These are phyloP conservation scores for Hansenula sp. DNA, from an alignment of 1,139 yeast species.

Conservation along the genomic window DNA sequence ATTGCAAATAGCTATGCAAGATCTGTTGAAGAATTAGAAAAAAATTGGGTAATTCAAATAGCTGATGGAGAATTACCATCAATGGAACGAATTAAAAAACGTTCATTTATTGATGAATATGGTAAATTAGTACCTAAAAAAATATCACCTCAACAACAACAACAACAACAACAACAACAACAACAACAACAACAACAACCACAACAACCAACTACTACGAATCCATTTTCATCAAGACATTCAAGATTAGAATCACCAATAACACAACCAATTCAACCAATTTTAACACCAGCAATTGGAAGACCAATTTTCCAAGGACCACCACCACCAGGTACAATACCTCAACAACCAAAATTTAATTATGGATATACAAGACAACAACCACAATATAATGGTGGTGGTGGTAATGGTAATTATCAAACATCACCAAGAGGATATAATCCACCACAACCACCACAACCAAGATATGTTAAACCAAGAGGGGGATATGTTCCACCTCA, in stretches of 20 bases:
- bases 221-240: too few species aligned
- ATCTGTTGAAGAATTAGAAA: neutral
- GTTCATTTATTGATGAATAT: neutral
- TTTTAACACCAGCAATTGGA: neutral
- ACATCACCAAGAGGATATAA: too few species aligned
- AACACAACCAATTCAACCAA: neutral
- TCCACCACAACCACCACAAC: neutral
- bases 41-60: neutral
- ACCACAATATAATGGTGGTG: neutral
- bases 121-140: neutral
- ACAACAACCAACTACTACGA: neutral
- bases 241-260: neutral
- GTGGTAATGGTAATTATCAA: too few species aligned
- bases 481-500: too few species aligned
- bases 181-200: neutral
- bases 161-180: too few species aligned
- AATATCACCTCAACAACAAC: neutral
- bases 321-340: neutral
- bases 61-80: neutral
- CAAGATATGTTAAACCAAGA: too few species aligned
- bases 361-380: neutral
- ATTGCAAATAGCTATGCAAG: neutral
- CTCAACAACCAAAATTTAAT: neutral
- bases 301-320: slow-evolving; percentile 3
- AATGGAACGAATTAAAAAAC: neutral